These are phyloP conservation scores for Seminavis robusta DNA, from an alignment of 108 stramenopile genomes.

Conservation along the genomic window DNA sequence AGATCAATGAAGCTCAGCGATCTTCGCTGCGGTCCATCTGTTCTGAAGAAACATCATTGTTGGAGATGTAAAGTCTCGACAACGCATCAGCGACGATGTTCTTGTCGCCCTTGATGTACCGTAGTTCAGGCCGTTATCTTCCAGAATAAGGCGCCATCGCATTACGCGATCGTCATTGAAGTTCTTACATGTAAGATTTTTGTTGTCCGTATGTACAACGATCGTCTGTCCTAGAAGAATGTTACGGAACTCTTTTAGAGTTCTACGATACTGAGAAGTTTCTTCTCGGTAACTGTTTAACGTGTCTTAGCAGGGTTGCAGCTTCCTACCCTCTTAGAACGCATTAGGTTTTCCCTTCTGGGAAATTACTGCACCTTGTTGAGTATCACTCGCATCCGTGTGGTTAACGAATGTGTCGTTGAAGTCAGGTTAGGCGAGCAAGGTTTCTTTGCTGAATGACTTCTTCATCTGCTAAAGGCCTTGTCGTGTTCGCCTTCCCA, in stretches of 20 bases:
- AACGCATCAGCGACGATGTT: too few species aligned
- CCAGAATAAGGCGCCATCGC: too few species aligned
- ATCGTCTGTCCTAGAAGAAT: constrained; percentile 27
- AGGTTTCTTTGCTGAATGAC: constrained; percentile 7
- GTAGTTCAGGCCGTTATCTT: too few species aligned
- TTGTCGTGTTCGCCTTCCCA: constrained; percentile 15
- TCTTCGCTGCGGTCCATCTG: too few species aligned
- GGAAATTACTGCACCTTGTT: constrained; percentile 32
- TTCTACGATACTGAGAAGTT: constrained; percentile 49
- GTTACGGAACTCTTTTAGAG: constrained; percentile 33
- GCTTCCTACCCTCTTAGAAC: constrained; percentile 31
- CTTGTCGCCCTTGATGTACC: too few species aligned
- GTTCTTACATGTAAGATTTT: constrained; percentile 15
- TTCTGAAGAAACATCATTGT: too few species aligned
- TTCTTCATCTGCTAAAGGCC: constrained; percentile 33
- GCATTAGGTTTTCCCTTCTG: constrained; percentile 29
- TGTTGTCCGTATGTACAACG: constrained; percentile 19
- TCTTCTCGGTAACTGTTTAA: constrained; percentile 30
- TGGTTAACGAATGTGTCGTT: constrained; percentile 27
- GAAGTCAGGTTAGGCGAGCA: constrained; percentile 25
- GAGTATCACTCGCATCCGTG: constrained; percentile 24
- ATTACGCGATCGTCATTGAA: constrained; percentile 14
- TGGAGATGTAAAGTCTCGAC: too few species aligned
- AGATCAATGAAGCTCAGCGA: too few species aligned
- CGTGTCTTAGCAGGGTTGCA: constrained; percentile 19